Conservation (phyloP, 169 alveolate genomes). For the Cryptosporidium parvum region DNA sequence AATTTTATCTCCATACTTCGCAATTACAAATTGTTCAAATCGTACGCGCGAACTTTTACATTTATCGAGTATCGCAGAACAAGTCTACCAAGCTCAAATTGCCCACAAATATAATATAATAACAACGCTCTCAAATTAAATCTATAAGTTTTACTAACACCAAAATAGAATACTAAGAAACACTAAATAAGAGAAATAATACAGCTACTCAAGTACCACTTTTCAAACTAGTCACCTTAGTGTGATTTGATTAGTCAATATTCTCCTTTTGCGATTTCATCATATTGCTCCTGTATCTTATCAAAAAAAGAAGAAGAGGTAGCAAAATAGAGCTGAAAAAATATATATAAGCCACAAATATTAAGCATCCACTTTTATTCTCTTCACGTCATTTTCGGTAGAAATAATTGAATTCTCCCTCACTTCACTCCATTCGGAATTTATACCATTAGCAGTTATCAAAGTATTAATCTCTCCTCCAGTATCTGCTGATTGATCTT, state of each 20-base stretch:
- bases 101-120: background rate
- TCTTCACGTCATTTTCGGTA: conserved; percentile 2
- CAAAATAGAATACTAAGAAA: conserved; percentile 1
- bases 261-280: background rate
- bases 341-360: background rate
- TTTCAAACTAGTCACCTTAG: background rate
- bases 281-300: conserved; percentile 7
- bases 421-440: background rate
- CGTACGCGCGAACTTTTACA: background rate
- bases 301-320: conserved; percentile 13
- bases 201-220: background rate
- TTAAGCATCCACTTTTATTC: conserved; percentile 22
- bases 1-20: background rate
- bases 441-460: background rate
- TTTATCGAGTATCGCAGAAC: background rate
- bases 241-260: background rate
- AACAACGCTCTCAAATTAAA: background rate
- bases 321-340: background rate
- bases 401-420: conserved; percentile 1
- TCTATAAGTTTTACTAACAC: background rate
- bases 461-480: background rate
- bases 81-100: background rate
- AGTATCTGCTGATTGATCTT: background rate
- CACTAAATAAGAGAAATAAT: background rate
- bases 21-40: background rate